Conservation (phyloP, 1,139 yeast species). For the Citeromyces hawaiiensis region DNA sequence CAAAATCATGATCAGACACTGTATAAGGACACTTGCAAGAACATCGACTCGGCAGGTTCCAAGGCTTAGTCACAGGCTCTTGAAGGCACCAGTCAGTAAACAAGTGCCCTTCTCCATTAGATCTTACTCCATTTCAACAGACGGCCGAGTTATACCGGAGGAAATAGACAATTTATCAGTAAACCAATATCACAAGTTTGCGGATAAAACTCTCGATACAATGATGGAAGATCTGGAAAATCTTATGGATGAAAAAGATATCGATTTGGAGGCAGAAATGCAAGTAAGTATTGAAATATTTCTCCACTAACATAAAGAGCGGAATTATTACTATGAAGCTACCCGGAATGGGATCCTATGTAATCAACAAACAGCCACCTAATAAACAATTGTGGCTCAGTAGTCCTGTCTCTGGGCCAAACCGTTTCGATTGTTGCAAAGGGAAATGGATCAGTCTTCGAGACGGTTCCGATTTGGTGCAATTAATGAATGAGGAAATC, state of each 20-base stretch:
- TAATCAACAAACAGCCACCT: constrained; percentile 88
- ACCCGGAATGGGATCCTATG: constrained; percentile 67
- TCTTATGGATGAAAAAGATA: constrained; percentile 34
- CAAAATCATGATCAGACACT: neutral
- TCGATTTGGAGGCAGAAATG: constrained; percentile 63
- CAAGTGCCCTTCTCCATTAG: neutral
- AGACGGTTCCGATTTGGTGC: constrained; percentile 34
- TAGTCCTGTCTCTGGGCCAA: constrained; percentile 90
- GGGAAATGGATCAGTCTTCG: constrained; percentile 31
- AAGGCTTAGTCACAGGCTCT: no score
- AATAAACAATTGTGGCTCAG: constrained; percentile 89
- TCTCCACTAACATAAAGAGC: constrained; percentile 19
- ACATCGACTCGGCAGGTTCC: neutral
- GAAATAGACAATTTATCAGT: constrained; percentile 31
- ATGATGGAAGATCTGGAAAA: constrained; percentile 52
- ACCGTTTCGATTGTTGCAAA: constrained; percentile 44
- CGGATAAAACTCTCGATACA: constrained; percentile 53
- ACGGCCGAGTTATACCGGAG: constrained; percentile 36
- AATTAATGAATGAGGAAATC: constrained; percentile 34
- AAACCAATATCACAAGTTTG: constrained; percentile 39
- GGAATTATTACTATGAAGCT: constrained; percentile 60
- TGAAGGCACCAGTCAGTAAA: no score
- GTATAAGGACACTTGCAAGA: neutral
- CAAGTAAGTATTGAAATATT: constrained; percentile 19
- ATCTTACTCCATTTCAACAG: constrained; percentile 19